Base-by-base conservation (phyloP, 805 yeast genomes). In the Metschnikowia anglica region DNA sequence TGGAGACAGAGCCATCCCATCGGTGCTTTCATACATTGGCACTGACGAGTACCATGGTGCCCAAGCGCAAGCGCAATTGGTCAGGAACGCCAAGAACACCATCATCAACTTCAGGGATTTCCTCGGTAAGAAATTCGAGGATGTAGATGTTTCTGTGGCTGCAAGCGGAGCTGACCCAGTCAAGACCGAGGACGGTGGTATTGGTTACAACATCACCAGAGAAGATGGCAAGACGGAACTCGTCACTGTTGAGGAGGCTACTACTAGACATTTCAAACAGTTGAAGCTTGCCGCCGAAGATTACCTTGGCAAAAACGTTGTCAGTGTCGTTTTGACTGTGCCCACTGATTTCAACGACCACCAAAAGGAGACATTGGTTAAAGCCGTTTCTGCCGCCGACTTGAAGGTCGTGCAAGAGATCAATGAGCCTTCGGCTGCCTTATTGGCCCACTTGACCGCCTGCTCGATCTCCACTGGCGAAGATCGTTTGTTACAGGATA, bases 11-110 rank as follows among this genome's bases (percentile, higher is more conserved):
- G 79, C 91, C 47, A 93, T 93, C 63, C 96, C 98, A 49, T 85
- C 98, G 21, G 85, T 86, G 46, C 76, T 93, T 48, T 81, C 97
- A 15, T 93, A 90, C 65, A 89, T 89, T 46, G 97, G 95, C 48
- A 84, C 77, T 43, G 98, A 93, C 64, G 98, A 93, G 73, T 93
- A 88, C 72, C 97, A 93, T 63, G 99, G 99, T 48, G 85, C 88
- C 46, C 98, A 93, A 73, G 99, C 98, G 46, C 72, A 83, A 56
- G 90, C 89, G 44, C 97, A 93, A 72, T 72, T 91, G 59, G 75
- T 93, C 51, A 86, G 99, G 79, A 88, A 89, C 76, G 82, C 97
- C 48, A 71, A 70, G 44, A 87, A 81, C 74, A 91, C 98, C 24
- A 79, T 91, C 50, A 76, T 85, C 56, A 87, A 87, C 74, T 93